Evolutionary conservation across 2,329 filamentous ascomycete species (phyloP).

Genomic region (Lachnellula hyalina): DNA sequence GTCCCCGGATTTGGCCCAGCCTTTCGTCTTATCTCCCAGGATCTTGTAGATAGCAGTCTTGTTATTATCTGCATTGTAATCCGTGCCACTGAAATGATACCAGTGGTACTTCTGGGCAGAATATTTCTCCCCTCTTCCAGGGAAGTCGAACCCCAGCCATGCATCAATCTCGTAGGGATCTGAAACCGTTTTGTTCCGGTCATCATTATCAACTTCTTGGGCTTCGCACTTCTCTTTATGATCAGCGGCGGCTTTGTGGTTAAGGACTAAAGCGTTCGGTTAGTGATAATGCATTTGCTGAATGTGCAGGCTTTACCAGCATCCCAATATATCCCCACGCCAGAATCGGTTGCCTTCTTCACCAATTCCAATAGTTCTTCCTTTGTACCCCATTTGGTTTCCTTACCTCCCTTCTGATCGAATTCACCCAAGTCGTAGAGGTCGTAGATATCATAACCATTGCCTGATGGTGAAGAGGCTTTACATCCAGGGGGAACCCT

Average conservation of each 20-base stretch:
- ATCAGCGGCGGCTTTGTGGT: conserved; percentile 67
- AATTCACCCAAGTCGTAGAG: conserved; percentile 68
- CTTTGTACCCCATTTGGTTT: conserved; percentile 66
- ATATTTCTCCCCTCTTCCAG: conserved; percentile 54
- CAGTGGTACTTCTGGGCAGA: conserved; percentile 59
- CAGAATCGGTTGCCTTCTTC: conserved; percentile 44
- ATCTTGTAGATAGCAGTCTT: conserved; percentile 62
- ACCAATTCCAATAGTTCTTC: conserved; percentile 53
- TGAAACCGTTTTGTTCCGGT: conserved; percentile 50
- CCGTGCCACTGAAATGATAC: conserved; percentile 64
- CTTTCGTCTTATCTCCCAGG: conserved; percentile 52
- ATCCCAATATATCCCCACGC: conserved; percentile 61
- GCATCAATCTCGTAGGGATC: conserved; percentile 58
- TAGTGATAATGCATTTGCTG: background rate
- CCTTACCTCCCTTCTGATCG: conserved; percentile 57
- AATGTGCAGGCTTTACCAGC: conserved; percentile 34
- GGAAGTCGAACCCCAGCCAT: conserved; percentile 64
- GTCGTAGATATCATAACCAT: conserved; percentile 67
- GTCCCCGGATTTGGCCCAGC: conserved; percentile 58
- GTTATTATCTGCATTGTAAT: conserved; percentile 53
- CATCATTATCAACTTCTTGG: conserved; percentile 57
- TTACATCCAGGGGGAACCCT: conserved; percentile 67
- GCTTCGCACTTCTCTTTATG: conserved; percentile 56
- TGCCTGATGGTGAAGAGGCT: conserved; percentile 53
- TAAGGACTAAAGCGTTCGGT: conserved; percentile 46